Conservation (phyloP, 345 rosid genomes). For the Nephelium lappaceum region DNA sequence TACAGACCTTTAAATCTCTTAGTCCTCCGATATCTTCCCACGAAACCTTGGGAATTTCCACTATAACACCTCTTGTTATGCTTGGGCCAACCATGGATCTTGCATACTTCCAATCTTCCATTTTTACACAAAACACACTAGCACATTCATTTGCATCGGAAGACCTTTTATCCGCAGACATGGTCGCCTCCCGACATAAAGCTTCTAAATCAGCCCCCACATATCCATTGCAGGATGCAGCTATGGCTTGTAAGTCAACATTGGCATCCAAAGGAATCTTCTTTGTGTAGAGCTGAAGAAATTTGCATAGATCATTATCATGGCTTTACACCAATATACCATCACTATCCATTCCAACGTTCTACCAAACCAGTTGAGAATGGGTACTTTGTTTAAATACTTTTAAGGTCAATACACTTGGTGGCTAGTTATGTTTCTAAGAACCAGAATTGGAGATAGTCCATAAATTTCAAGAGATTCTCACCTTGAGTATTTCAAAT, state of each 20-base stretch:
- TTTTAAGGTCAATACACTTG: no score
- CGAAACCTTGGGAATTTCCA: conserved; percentile 83
- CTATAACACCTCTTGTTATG: conserved; percentile 88
- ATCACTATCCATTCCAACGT: neutral
- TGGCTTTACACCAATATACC: neutral
- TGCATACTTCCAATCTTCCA: conserved; percentile 74
- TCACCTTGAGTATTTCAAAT: conserved; percentile 74
- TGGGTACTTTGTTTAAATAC: neutral
- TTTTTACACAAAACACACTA: conserved; percentile 40
- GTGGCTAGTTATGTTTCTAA: neutral
- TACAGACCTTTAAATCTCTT: conserved; percentile 58
- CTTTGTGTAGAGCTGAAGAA: conserved; percentile 76
- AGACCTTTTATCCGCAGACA: conserved; percentile 60
- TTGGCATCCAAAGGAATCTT: conserved; percentile 56
- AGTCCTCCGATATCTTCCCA: conserved; percentile 97
- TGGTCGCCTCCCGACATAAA: conserved; percentile 76
- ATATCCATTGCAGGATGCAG: conserved; percentile 84
- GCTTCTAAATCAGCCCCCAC: conserved; percentile 99
- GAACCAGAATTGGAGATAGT: neutral
- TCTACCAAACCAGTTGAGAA: neutral
- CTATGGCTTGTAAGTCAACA: conserved; percentile 65
- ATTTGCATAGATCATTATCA: conserved; percentile 15
- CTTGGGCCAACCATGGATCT: conserved; percentile 79
- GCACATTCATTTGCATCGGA: conserved; percentile 34
- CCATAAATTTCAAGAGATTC: conserved; percentile 8